Evolutionary conservation across 495 filamentous ascomycete genomes (phyloP), one percentile per base, ranked within the genome.

Genomic region (Penicillium argentinense): DNA sequence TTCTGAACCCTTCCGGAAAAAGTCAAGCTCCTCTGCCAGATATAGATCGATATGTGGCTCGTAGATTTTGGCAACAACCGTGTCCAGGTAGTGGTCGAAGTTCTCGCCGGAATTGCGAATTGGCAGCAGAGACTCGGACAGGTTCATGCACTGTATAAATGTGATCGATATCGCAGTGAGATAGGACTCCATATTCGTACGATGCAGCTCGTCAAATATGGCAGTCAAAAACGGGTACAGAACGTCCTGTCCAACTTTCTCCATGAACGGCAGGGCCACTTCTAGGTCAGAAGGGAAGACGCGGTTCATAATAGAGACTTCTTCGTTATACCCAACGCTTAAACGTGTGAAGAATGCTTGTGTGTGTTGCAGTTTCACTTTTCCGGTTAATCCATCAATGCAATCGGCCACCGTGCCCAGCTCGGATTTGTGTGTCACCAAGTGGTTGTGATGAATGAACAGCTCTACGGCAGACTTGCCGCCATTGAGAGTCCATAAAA

Each of bases 1-100:
- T 49, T 89, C 86, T n/a, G 85, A 88, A 39, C 77, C 73, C 41
- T 75, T 76, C 28, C 84, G 86, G 65, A 96, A 96, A 56, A 82
- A 83, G 41, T 92, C 89, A 16, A 97, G 72, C 65, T 99, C 95
- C 57, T 97, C 93, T 40, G 88, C 84, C 13, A 97, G 76, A 65
- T 97, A 99, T 2, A 96, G 69, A 66, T 97, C 95, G 22, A 97
- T 75, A 59, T 97, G 91, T 32, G 87, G 88, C 59, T 97, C 92
- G 59, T 95, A 97, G 0, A 88, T 80, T 48, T 77, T 80, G 11
- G 78, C 64, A 19, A 92, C 74, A 14, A 88, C 74, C 40, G 78
- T 64, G 37, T 78, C 72, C 16, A 82, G 65, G 16, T 80, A 75
- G 5, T 82, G 72, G 9, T 71, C 57, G 49, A 85, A 86, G 8